phyloP scores from a whole-genome alignment of 2,329 filamentous ascomycete genomes.

The Arachnopeziza araneosa region DNA sequence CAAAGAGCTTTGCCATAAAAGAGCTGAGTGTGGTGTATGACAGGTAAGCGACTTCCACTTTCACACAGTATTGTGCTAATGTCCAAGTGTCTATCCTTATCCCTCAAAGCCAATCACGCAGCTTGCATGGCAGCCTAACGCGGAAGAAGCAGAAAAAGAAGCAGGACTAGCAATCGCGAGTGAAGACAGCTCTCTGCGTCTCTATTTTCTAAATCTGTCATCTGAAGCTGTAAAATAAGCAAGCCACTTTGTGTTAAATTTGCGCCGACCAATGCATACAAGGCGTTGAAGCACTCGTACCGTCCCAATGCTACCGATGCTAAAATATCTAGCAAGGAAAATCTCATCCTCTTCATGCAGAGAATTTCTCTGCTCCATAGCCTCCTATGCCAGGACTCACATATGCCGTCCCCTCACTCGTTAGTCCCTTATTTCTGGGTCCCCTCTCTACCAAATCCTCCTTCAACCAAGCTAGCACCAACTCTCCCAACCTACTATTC shows the following conservation, averaged over 20 bases:
- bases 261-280: slow-evolving; percentile 17
- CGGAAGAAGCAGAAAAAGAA: slow-evolving; percentile 2
- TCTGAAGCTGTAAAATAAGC: background rate
- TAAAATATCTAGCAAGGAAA: background rate
- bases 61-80: background rate
- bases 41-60: slow-evolving; percentile 17
- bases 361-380: slow-evolving; percentile 46
- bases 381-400: slow-evolving; percentile 54
- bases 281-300: slow-evolving; percentile 22
- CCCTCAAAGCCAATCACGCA: slow-evolving; percentile 38
- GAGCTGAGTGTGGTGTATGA: slow-evolving; percentile 12
- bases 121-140: slow-evolving; percentile 60
- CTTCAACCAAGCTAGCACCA: slow-evolving; percentile 83
- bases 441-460: slow-evolving; percentile 75
- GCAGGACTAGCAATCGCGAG: slow-evolving; percentile 34
- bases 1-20: slow-evolving; percentile 26
- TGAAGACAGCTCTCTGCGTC: slow-evolving; percentile 55
- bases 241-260: slow-evolving; percentile 25
- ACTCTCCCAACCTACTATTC: slow-evolving; percentile 78
- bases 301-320: slow-evolving; percentile 1
- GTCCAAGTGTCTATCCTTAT: slow-evolving; percentile 41
- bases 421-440: slow-evolving; percentile 50
- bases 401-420: slow-evolving; percentile 44
- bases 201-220: slow-evolving; percentile 39
- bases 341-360: slow-evolving; percentile 3